Evolutionary conservation across 2,329 filamentous ascomycete species (phyloP).

Genomic region (Akanthomyces uredinophilus): DNA sequence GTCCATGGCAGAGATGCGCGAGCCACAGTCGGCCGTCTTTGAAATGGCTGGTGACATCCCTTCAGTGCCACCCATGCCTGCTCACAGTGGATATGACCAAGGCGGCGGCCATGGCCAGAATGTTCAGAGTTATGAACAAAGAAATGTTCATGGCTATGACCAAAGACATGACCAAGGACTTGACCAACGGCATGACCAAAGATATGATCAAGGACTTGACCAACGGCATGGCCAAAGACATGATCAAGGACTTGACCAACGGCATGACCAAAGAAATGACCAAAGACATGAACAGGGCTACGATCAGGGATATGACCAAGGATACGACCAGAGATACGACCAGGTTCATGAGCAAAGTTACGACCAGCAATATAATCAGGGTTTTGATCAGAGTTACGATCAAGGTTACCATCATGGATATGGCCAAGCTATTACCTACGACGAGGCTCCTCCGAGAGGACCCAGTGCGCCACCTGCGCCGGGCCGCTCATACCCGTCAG

Average conservation of each 20-base stretch:
- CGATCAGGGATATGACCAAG: constrained; percentile 8
- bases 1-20: constrained; percentile 62
- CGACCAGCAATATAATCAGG: constrained; percentile 21
- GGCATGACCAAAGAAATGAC: constrained; percentile 9
- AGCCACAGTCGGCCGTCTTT: constrained; percentile 63
- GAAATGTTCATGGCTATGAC: constrained; percentile 21
- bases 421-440: constrained; percentile 22
- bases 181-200: constrained; percentile 21
- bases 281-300: background rate
- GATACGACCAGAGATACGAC: constrained; percentile 17
- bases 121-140: constrained; percentile 17
- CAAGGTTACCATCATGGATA: constrained; percentile 21
- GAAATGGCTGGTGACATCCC: constrained; percentile 65
- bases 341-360: background rate
- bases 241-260: constrained; percentile 17
- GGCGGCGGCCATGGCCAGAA: constrained; percentile 7
- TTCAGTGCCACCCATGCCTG: constrained; percentile 46
- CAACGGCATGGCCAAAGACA: background rate
- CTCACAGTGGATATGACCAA: constrained; percentile 26
- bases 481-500: constrained; percentile 20
- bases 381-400: constrained; percentile 16
- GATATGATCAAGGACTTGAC: constrained; percentile 21
- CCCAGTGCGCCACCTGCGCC: constrained; percentile 30
- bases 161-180: constrained; percentile 1
- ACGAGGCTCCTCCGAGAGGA: constrained; percentile 25